Base-by-base conservation (phyloP, 768 basidiomycete species). In the Rhodotorula diobovata region DNA sequence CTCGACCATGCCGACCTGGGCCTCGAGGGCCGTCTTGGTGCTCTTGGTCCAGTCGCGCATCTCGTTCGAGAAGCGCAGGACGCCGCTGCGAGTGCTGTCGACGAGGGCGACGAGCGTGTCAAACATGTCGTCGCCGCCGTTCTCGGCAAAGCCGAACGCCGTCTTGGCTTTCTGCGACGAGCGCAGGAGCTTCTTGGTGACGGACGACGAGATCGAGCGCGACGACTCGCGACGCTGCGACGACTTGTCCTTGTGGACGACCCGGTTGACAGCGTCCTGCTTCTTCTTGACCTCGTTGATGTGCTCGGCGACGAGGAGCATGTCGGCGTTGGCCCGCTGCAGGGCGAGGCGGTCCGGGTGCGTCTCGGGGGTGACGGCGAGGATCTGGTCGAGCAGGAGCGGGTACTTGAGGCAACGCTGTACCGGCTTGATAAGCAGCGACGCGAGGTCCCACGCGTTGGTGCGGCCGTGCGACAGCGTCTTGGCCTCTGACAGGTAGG, bases 321-420 rank as follows among this genome's bases (percentile, higher is more conserved):
- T 72, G 30, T 74, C 71, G 41, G 57, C 48, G 58, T 75, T 68
- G 43, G 73, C 77, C 32, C 61, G 66, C 43, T 67, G 57, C 9
- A 78, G 73, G n/a, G 41, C 45, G 2, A 46, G 32, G 4, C 68
- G 64, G 48, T 78, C 78, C 2, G 78, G 71, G 46, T 78, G 78
- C 23, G 51, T 55, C 46, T 62, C 71, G 23, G 75, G 65, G 14
- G 78, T 78, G 35, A 58, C 41, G 11, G 67, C 64, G 30, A 78
- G 66, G 55, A 78, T 74, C 50, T 76, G 67, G 80, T 91, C 90
- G 77, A 99, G 87, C 34, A 98, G 86, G 23, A 99, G 84, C 35
- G 94, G 94, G 80, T 98, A 98, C 84, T 98, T 98, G 86, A 95
- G 96, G 76, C 98, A 89, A 72, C 96, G 88, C 81, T 99, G 96